Percentiles rank a stretch among this genome's conserved stretches.
These are phyloP conservation scores for Tuber indicum DNA, from an alignment of 495 filamentous ascomycete genomes.

Conservation along the genomic window DNA sequence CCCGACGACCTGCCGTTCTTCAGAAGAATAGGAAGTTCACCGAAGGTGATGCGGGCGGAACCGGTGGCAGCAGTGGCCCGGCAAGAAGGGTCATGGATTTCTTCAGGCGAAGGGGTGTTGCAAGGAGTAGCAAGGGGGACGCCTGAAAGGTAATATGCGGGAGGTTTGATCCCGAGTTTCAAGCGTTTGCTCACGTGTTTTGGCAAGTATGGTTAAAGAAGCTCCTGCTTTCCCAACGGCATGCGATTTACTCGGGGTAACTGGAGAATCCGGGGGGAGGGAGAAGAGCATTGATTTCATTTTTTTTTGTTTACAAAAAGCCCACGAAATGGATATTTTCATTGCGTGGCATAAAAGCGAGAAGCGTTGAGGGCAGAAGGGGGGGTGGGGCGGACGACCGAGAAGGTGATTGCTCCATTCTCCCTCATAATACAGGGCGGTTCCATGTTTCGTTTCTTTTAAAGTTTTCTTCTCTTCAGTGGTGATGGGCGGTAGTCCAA, in stretches of 20 bases:
- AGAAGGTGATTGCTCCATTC: slow-evolving; percentile 21
- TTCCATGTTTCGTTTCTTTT: background rate
- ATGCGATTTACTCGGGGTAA: slow-evolving; percentile 10
- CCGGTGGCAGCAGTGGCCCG: slow-evolving; percentile 70
- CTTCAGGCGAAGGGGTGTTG: slow-evolving; percentile 69
- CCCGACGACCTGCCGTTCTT: slow-evolving; percentile 48
- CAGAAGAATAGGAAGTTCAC: slow-evolving; percentile 81
- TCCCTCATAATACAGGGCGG: slow-evolving; percentile 8
- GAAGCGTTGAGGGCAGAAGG: slow-evolving; percentile 16
- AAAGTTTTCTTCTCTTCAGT: background rate
- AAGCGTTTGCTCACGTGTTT: slow-evolving; percentile 14
- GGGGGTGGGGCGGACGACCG: slow-evolving; percentile 7
- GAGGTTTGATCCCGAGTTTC: slow-evolving; percentile 11
- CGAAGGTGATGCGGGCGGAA: slow-evolving; percentile 70
- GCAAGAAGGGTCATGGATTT: slow-evolving; percentile 96
- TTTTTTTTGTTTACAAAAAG: background rate
- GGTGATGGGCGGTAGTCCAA: background rate
- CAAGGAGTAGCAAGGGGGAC: slow-evolving; percentile 36
- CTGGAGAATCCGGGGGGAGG: background rate
- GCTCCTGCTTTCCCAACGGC: slow-evolving; percentile 12
- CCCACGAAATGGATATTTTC: slow-evolving; percentile 18
- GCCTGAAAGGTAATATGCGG: slow-evolving; percentile 8
- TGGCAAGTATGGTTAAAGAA: slow-evolving; percentile 20
- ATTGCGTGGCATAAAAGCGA: slow-evolving; percentile 15
- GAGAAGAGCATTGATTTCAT: slow-evolving; percentile 4